Conservation (phyloP, 176 grass and related monocot genomes). For the Aegilops longissima region DNA sequence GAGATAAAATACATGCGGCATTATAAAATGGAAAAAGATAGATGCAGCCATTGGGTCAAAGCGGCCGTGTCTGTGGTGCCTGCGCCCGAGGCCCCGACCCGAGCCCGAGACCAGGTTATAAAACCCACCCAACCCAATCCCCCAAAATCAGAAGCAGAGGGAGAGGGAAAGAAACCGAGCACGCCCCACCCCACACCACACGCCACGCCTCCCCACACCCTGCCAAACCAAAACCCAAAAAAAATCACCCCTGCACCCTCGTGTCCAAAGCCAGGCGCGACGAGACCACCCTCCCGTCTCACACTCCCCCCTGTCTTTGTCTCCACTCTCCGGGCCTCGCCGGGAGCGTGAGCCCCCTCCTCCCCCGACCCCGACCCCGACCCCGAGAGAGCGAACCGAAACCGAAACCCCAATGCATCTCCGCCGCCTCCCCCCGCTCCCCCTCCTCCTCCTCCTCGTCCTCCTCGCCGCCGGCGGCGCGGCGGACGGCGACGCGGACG, state of each 20-base stretch:
- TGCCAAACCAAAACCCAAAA: conserved; percentile 12
- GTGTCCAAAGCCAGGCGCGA: background rate
- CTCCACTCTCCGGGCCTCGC: conserved; percentile 31
- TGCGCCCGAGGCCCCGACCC: background rate
- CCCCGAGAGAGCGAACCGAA: background rate
- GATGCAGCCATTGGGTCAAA: conserved; percentile 5
- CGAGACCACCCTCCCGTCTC: background rate
- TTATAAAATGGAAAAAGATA: too few relatives aligned
- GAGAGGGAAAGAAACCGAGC: background rate
- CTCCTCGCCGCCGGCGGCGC: background rate
- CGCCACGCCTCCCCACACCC: background rate
- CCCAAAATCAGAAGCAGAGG: conserved; percentile 15
- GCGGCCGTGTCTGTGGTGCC: background rate
- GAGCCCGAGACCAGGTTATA: conserved; percentile 38
- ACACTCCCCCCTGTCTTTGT: background rate
- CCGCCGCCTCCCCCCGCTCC: conserved; percentile 15
- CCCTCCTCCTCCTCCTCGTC: conserved; percentile 8
- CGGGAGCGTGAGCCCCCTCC: conserved; percentile 22
- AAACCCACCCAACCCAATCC: conserved; percentile 42
- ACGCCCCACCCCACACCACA: background rate
- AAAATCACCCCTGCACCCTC: background rate
- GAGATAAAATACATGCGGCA: background rate
- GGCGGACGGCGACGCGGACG: conserved; percentile 27
- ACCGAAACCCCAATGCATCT: conserved; percentile 18
- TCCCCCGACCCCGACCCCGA: too few relatives aligned